Conservation (phyloP, 176 grass and related monocot species). For the Raddia guianensis region DNA sequence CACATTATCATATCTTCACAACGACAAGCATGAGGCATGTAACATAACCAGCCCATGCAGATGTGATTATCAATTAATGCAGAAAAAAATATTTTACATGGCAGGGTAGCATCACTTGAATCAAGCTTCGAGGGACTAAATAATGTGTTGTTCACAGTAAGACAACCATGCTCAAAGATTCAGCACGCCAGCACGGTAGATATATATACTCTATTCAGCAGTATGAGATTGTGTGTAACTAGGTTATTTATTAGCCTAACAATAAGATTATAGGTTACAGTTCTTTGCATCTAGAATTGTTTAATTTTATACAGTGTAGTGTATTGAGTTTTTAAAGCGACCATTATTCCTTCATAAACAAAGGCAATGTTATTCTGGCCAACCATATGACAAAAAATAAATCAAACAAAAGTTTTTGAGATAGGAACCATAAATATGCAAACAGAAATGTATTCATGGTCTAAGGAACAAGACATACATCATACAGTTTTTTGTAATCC, state of each 20-base stretch:
- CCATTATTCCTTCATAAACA: constrained; percentile 13
- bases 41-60: not conserved
- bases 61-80: not conserved
- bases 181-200: constrained; percentile 1
- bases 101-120: not conserved
- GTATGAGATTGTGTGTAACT: constrained; percentile 4
- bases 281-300: constrained; percentile 6
- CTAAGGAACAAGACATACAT: constrained; percentile 55
- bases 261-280: not conserved
- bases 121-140: not conserved
- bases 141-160: not conserved
- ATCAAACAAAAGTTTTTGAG: not conserved
- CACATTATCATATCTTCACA: not conserved
- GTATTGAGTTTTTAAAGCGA: not conserved
- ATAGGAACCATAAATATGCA: constrained; percentile 12
- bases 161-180: not conserved
- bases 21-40: not conserved
- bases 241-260: constrained; percentile 8
- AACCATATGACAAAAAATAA: constrained; percentile 33
- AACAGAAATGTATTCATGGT: constrained; percentile 31
- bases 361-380: constrained; percentile 17
- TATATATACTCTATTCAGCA: constrained; percentile 2
- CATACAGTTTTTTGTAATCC: constrained; percentile 88
- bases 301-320: not conserved
- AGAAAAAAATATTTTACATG: not conserved